phyloP scores from a whole-genome alignment of 352 stramenopile genomes.

The Elongisporangium prolatum region DNA sequence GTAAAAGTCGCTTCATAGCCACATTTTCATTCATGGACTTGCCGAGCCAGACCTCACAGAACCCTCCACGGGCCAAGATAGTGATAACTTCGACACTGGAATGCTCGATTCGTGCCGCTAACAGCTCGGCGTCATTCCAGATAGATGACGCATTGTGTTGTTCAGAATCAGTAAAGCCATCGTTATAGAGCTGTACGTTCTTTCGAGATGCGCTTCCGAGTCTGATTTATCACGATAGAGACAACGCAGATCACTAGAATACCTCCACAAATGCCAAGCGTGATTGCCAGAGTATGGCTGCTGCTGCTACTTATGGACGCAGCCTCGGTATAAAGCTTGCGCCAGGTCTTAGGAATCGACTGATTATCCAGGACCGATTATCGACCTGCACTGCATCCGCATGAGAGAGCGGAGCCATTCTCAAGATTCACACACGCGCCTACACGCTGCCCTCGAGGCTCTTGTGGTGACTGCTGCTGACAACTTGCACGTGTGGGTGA shows the following conservation, averaged over 20 bases:
- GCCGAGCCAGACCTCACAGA: slow-evolving; percentile 67
- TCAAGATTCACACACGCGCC: no score
- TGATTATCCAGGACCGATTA: no score
- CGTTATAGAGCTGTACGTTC: no score
- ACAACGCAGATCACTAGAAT: slow-evolving; percentile 36
- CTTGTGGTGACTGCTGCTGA: no score
- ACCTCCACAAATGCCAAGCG: slow-evolving; percentile 32
- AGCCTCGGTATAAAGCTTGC: background rate
- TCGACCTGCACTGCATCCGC: no score
- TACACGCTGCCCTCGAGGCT: no score
- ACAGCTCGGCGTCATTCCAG: slow-evolving; percentile 36
- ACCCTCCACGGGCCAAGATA: slow-evolving; percentile 55
- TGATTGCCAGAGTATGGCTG: slow-evolving; percentile 35
- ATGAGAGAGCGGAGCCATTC: no score
- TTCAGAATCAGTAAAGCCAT: background rate
- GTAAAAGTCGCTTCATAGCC: slow-evolving; percentile 55
- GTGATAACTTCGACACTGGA: slow-evolving; percentile 48
- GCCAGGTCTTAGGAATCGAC: no score
- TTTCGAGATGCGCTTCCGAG: no score
- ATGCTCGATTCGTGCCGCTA: slow-evolving; percentile 55
- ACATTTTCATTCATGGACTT: slow-evolving; percentile 62
- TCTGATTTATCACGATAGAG: slow-evolving; percentile 34
- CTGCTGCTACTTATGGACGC: slow-evolving; percentile 13
- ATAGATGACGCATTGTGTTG: background rate
- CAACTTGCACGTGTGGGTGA: no score